Conservation (phyloP, 1,139 yeast species). For the Wickerhamomyces sp. region DNA sequence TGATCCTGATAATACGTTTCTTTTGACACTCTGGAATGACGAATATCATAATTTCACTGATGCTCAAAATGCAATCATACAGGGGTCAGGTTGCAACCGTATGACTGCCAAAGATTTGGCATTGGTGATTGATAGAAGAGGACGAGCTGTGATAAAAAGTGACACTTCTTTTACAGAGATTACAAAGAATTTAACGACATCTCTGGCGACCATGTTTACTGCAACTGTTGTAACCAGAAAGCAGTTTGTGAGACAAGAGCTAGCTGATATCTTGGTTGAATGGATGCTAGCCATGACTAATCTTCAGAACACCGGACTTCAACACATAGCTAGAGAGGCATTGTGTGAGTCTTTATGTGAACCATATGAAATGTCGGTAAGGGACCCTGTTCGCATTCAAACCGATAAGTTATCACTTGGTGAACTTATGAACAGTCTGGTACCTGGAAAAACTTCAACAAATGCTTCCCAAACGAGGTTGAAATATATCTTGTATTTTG, state of each 20-base stretch:
- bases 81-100: conserved; percentile 31
- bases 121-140: conserved; percentile 30
- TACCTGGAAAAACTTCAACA: neutral
- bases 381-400: too few relatives aligned
- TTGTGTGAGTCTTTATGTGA: conserved; percentile 25
- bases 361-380: conserved; percentile 3
- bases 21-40: conserved; percentile 64
- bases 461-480: conserved; percentile 37
- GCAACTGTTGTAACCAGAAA: conserved; percentile 47
- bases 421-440: neutral
- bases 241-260: conserved; percentile 45
- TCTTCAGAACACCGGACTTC: conserved; percentile 31
- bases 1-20: conserved; percentile 28
- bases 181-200: conserved; percentile 30
- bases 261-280: conserved; percentile 38
- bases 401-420: neutral
- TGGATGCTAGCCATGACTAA: conserved; percentile 47
- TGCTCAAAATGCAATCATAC: conserved; percentile 24
- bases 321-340: conserved; percentile 29
- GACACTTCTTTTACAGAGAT: conserved; percentile 20
- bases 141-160: conserved; percentile 31
- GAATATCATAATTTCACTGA: conserved; percentile 57
- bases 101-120: conserved; percentile 16
- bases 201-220: conserved; percentile 49
- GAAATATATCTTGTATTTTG: conserved; percentile 51